Conservation (phyloP, 2,329 filamentous ascomycete genomes). For the Penicillium sp. region DNA sequence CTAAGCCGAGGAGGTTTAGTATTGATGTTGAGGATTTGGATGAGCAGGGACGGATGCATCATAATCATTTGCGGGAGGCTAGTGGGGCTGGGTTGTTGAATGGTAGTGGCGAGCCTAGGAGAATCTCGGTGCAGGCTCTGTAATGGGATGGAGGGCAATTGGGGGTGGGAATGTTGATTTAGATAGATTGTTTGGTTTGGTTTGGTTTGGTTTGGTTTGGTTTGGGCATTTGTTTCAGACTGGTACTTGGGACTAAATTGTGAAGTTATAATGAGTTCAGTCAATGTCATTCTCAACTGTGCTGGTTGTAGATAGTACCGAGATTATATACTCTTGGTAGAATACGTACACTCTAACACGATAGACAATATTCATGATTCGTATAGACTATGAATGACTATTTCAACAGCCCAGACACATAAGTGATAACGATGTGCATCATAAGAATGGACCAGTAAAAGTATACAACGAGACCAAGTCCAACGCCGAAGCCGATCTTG, state of each 20-base stretch:
- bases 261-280: slow-evolving; percentile 8
- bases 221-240: slow-evolving; percentile 1
- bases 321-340: too few species aligned
- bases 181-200: background rate
- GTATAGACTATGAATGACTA: background rate
- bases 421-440: background rate
- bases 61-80: slow-evolving; percentile 29
- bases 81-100: slow-evolving; percentile 28
- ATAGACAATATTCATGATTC: background rate
- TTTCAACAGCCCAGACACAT: background rate
- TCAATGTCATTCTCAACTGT: background rate
- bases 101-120: slow-evolving; percentile 22
- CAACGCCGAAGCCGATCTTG: slow-evolving; percentile 4
- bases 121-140: slow-evolving; percentile 25
- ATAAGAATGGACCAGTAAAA: slow-evolving; percentile 4
- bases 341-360: background rate
- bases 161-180: background rate
- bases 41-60: slow-evolving; percentile 24
- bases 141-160: slow-evolving; percentile 1
- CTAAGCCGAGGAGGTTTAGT: slow-evolving; percentile 32
- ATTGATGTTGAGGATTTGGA: slow-evolving; percentile 31
- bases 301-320: background rate
- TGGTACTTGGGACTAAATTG: slow-evolving; percentile 6
- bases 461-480: background rate
- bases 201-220: slow-evolving; percentile 2